Evolutionary conservation across 2,329 filamentous ascomycete genomes (phyloP).

Genomic region (Neofusicoccum kwambonambiense): DNA sequence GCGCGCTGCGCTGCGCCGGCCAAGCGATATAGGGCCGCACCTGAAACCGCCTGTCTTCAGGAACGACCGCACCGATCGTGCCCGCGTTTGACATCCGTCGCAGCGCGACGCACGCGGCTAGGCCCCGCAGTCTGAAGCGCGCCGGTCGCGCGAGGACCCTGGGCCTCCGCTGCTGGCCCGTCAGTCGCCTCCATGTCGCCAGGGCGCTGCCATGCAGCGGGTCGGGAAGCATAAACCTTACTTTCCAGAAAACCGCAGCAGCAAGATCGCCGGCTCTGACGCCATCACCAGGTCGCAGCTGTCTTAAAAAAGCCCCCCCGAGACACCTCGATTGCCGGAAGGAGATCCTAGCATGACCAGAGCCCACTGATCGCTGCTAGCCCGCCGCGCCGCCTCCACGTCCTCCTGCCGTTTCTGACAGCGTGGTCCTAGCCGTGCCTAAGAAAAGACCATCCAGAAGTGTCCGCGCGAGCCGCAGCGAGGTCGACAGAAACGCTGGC

Average conservation of each 20-base stretch:
- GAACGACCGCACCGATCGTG: slow-evolving; percentile 3
- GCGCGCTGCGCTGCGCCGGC: not conserved
- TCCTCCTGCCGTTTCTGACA: not conserved
- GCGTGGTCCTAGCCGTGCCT: not conserved
- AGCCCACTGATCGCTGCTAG: not conserved
- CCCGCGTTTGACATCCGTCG: slow-evolving; percentile 15
- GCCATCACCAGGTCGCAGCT: not conserved
- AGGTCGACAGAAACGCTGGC: not conserved
- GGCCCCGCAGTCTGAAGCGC: slow-evolving; percentile 10
- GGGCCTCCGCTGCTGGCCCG: not conserved
- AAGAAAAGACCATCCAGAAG: not conserved
- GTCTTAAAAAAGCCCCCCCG: not conserved
- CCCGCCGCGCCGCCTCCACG: not conserved
- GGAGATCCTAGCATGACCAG: not conserved
- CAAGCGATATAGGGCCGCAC: slow-evolving; percentile 7
- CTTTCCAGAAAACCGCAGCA: slow-evolving; percentile 9
- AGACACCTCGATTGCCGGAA: not conserved
- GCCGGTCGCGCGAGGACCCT: not conserved
- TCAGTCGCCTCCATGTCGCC: not conserved
- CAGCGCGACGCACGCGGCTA: slow-evolving; percentile 12
- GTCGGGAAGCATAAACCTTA: slow-evolving; percentile 13
- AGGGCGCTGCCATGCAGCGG: slow-evolving; percentile 5
- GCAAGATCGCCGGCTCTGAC: not conserved
- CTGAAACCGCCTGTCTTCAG: slow-evolving; percentile 15
- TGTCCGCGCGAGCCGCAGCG: not conserved